Evolutionary conservation across 768 basidiomycete genomes (phyloP), one percentile per base, ranked within the genome.

Genomic region (Tylopilus sp.): DNA sequence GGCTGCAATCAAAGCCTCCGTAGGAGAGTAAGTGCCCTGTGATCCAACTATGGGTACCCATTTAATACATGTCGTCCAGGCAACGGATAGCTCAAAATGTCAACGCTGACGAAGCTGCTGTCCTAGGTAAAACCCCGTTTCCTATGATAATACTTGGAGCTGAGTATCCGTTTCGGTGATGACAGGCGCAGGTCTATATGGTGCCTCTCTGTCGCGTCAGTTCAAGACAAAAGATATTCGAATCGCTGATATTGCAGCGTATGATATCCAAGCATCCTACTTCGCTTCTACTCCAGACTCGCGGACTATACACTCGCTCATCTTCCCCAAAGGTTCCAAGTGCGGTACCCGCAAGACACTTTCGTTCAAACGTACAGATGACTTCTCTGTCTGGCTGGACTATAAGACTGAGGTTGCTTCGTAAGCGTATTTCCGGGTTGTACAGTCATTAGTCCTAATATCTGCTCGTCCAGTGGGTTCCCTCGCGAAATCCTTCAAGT

Each of bases 161-260:
- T 50, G 50, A 54, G 6, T 29, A 19, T 24, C 19, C 48, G 10
- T 11, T 19, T 53, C 28, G 16, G 17, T 28, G 33, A 42, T 10
- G 16, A 46, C 50, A 76, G 84, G 87, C 38, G 94, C 96, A 22
- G 96, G 90, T 1, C 84, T 97, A 45, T 85, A 96, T 56, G 97
- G 95, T 16, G 96, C 97, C 4, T 78, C 83, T 22, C 79, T 95
- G 25, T 92, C 88, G 59, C 78, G 87, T 36, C 91, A 91, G 63
- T 98, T 97, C 80, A 89, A 89, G 74, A 97, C 97, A 45, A 99
- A 98, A 74, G 85, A 88, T 61, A 88, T 98, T 68, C 89, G 91
- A 55, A 78, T 98, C 28, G 70, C 78, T 6, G 97, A 98, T 67
- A 77, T 89, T 53, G 70, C 72, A 16, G 72, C 79, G 4, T 84